These are phyloP conservation scores for Botrytis galanthina DNA, from an alignment of 2,329 filamentous ascomycete species.

Conservation along the genomic window DNA sequence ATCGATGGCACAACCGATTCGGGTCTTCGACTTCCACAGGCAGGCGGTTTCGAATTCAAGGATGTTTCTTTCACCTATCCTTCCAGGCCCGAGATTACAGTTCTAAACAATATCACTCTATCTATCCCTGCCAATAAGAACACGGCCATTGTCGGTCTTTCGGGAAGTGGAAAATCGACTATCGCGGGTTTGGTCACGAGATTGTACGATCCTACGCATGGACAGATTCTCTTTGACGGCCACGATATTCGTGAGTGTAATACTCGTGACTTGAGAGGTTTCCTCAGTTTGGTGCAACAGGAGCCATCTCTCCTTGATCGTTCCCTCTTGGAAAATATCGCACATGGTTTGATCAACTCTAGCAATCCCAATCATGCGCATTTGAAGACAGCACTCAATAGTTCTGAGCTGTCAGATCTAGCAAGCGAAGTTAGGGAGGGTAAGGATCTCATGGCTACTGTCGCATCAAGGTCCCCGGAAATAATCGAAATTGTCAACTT, in stretches of 20 bases:
- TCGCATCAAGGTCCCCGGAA: conserved; percentile 5
- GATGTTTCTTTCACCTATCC: conserved; percentile 33
- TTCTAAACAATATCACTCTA: conserved; percentile 38
- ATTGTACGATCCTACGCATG: conserved; percentile 53
- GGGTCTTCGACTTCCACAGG: conserved; percentile 22
- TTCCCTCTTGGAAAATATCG: conserved; percentile 41
- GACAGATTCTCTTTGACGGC: conserved; percentile 26
- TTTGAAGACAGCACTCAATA: conserved; percentile 42
- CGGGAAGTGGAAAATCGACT: conserved; percentile 58
- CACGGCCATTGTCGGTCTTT: conserved; percentile 58
- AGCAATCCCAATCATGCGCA: conserved; percentile 49
- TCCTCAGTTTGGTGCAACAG: conserved; percentile 51
- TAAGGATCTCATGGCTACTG: conserved; percentile 40
- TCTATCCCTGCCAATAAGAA: conserved; percentile 36
- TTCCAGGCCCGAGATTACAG: conserved; percentile 31
- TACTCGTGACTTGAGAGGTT: conserved; percentile 43
- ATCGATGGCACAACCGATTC: conserved; percentile 28
- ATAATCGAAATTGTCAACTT: conserved; percentile 38
- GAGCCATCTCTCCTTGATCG: conserved; percentile 54
- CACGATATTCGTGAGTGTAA: conserved; percentile 25
- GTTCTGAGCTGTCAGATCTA: conserved; percentile 49
- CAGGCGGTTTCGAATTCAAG: conserved; percentile 12
- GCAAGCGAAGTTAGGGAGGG: conserved; percentile 53
- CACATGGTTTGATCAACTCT: conserved; percentile 43
- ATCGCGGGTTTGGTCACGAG: conserved; percentile 54